Conservation (phyloP, 768 basidiomycete genomes). For the Collybiopsis luxurians region DNA sequence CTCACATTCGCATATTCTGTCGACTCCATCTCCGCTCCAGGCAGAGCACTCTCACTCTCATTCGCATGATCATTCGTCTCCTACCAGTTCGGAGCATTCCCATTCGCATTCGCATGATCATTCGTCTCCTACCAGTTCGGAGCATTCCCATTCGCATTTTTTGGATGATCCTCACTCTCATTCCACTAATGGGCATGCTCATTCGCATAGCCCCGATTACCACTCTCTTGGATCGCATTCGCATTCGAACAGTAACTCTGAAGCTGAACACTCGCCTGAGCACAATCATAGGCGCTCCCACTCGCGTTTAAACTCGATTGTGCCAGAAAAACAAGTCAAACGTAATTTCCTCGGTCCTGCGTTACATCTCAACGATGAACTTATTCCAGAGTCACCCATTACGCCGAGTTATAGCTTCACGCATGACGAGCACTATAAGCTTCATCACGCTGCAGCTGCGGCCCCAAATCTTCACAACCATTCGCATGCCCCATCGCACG, state of each 20-base stretch:
- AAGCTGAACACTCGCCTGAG: neutral
- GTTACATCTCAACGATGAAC: constrained; percentile 32
- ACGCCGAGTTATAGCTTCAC: constrained; percentile 62
- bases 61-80: constrained; percentile 2
- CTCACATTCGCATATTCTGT: constrained; percentile 28
- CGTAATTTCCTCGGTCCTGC: constrained; percentile 39
- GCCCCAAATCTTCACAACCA: constrained; percentile 49
- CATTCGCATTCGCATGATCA: constrained; percentile 9
- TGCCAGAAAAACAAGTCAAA: constrained; percentile 22
- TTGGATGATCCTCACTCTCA: constrained; percentile 14
- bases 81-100: constrained; percentile 15
- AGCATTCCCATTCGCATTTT: constrained; percentile 27
- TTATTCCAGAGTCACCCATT: constrained; percentile 43
- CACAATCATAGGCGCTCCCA: constrained; percentile 14
- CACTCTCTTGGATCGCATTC: constrained; percentile 14
- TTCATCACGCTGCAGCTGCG: constrained; percentile 38
- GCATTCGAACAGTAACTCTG: constrained; percentile 13
- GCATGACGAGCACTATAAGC: constrained; percentile 49
- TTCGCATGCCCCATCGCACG: constrained; percentile 53
- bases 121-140: constrained; percentile 9
- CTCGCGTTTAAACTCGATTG: constrained; percentile 13
- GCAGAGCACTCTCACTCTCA: constrained; percentile 12
- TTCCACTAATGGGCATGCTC: constrained; percentile 22
- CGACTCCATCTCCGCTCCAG: constrained; percentile 12
- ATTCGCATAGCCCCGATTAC: constrained; percentile 17